Base-by-base conservation (phyloP, 2,329 filamentous ascomycete genomes). In the Mycocentrospora acerina region DNA sequence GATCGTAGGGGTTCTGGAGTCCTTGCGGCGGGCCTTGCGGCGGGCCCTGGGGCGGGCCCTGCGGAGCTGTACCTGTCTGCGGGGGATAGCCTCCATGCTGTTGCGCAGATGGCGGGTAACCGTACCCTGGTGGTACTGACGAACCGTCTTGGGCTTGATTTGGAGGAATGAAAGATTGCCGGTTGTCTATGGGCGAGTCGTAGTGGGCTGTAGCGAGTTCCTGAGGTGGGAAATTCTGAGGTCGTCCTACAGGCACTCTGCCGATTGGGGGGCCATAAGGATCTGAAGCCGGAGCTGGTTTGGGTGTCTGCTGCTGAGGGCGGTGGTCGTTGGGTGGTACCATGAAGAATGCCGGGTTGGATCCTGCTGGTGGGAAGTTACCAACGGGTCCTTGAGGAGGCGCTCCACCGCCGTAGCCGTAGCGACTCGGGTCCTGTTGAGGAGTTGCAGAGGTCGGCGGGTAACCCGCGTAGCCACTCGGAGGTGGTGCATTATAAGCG, bases 121-220 rank as follows among this genome's bases (percentile, higher is more conserved):
- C 47, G n/a, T 59, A 58, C 14, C 51, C 49, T 49, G 59, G 58
- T 2, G 51, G 49, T 40, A 55, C 51, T 3, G 61, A 59, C 29
- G 61, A 54, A 15, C 48, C 56, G 16, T 51, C 53, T 32, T 52
- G 58, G 35, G 44, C 46, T 35, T 53, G 54, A 22, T 40, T 48
- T 2, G 50, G 58, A 3, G 54, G 35, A 47, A 55, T 34, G 45
- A 70, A 70, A 13, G 66, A 68, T 29, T 71, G 67, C 10, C 71
- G 59, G 42, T 67, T 68, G 46, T 75, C 72, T 3, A 72, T 51
- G 2, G 73, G 73, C 7, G 69, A 72, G 45, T 75, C 72, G 42
- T 70, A 74, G 17, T 70, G 67, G 9, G 67, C 62, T 4, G 71
- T 72, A 13, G 71, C 67, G 13, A 76, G 60, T 52, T 76, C 73